Evolutionary conservation across 257 asterid genomes (phyloP).

Genomic region (Paraleonurus japonicus): DNA sequence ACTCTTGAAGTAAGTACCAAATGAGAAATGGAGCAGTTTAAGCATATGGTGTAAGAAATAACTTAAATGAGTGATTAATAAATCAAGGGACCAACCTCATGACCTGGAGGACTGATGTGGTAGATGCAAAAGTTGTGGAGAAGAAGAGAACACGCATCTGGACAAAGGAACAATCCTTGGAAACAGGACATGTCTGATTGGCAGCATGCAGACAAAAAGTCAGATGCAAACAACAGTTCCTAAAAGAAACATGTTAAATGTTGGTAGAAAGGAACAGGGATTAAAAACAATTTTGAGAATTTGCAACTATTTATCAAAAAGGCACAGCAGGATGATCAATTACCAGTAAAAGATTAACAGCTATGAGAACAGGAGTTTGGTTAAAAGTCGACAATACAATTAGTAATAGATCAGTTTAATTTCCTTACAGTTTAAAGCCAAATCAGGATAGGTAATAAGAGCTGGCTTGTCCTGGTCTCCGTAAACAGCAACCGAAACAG

Average conservation of each 20-base stretch:
- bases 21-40: slow-evolving; percentile 26
- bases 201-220: slow-evolving; percentile 33
- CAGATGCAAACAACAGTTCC: slow-evolving; percentile 27
- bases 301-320: not conserved
- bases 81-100: slow-evolving; percentile 53
- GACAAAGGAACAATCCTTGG: slow-evolving; percentile 67
- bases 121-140: slow-evolving; percentile 78
- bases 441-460: slow-evolving; percentile 90
- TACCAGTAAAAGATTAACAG: slow-evolving; percentile 17
- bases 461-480: slow-evolving; percentile 98
- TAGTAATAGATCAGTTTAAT: slow-evolving; percentile 11
- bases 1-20: slow-evolving; percentile 35
- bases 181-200: slow-evolving; percentile 68
- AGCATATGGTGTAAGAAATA: slow-evolving; percentile 2
- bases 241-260: not conserved
- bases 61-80: not conserved
- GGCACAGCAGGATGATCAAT: slow-evolving; percentile 10
- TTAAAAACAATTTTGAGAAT: slow-evolving; percentile 1
- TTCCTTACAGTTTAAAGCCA: slow-evolving; percentile 88
- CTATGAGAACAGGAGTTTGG: slow-evolving; percentile 6
- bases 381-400: slow-evolving; percentile 5
- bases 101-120: slow-evolving; percentile 77
- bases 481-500: slow-evolving; percentile 74
- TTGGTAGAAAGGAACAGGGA: not conserved
- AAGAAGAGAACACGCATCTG: slow-evolving; percentile 67